Percentiles rank a stretch among this genome's conserved stretches.
phyloP scores from a whole-genome alignment of 352 stramenopile genomes.

The Vaucheria bursata region DNA sequence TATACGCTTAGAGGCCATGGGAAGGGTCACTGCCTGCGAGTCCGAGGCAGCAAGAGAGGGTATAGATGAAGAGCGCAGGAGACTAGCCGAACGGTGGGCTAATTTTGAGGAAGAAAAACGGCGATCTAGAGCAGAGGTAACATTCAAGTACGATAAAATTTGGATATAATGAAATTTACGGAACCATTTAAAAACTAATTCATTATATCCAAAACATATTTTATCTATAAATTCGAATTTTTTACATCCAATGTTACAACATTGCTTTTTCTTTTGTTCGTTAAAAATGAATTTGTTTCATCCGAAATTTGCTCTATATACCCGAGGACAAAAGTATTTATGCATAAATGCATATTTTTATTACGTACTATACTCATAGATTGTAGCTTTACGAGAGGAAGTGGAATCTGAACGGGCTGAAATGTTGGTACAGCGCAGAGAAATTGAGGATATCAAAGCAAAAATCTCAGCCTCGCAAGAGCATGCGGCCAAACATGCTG shows the following conservation, averaged over 20 bases:
- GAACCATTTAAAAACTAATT: background rate
- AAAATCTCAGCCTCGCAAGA: background rate
- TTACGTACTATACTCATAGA: background rate
- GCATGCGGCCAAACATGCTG: background rate
- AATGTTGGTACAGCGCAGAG: background rate
- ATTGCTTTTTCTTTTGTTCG: background rate
- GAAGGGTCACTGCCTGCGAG: slow-evolving; percentile 27
- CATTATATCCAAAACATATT: background rate
- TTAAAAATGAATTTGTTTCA: no score
- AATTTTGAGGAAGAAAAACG: slow-evolving; percentile 27
- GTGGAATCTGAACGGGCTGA: background rate
- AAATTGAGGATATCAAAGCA: no score
- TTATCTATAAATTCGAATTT: background rate
- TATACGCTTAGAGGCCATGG: slow-evolving; percentile 30
- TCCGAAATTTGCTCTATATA: background rate
- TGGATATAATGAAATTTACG: background rate
- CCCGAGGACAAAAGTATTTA: no score
- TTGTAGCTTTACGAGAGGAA: background rate
- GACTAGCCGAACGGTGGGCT: slow-evolving; percentile 21
- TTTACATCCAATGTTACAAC: background rate
- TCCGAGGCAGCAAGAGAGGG: slow-evolving; percentile 15
- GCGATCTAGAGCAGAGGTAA: background rate
- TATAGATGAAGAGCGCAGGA: slow-evolving; percentile 28
- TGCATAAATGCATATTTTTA: background rate
- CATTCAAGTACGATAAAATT: background rate